Evolutionary conservation across 306 rosid species (phyloP).

Genomic region (Glycine tomentella): DNA sequence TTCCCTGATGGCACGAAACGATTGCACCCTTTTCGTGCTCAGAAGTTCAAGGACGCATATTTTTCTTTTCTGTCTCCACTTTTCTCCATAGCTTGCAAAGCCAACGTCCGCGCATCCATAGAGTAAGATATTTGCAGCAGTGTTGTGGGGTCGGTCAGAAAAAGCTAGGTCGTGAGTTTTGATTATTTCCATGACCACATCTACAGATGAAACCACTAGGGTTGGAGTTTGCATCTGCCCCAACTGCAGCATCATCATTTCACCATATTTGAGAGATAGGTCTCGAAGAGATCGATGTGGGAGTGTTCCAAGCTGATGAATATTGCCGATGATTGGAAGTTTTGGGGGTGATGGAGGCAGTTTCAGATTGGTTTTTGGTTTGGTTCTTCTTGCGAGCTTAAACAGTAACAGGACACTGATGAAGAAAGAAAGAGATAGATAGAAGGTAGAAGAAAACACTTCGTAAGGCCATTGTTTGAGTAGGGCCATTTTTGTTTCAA

Average conservation of each 20-base stretch:
- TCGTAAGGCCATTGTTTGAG: conserved; percentile 21
- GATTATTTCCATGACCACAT: conserved; percentile 32
- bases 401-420: neutral
- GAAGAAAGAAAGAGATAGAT: neutral
- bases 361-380: conserved; percentile 37
- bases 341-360: conserved; percentile 51
- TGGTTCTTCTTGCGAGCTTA: conserved; percentile 31
- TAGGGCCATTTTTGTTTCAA: conserved; percentile 24
- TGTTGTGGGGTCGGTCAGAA: conserved; percentile 42
- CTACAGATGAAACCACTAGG: conserved; percentile 47
- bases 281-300: conserved; percentile 44
- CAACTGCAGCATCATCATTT: conserved; percentile 43
- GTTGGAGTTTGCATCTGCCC: conserved; percentile 43
- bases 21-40: conserved; percentile 45
- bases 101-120: conserved; percentile 41
- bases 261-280: conserved; percentile 41
- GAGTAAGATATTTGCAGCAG: conserved; percentile 40
- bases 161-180: conserved; percentile 43
- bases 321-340: conserved; percentile 52
- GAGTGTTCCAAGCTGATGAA: conserved; percentile 51
- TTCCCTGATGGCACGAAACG: conserved; percentile 35
- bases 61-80: conserved; percentile 50
- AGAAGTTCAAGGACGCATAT: conserved; percentile 41
- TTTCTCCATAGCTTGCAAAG: conserved; percentile 42
- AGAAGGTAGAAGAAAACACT: neutral